These are phyloP conservation scores for Pythium biforme DNA, from an alignment of 352 stramenopile species.

Conservation along the genomic window DNA sequence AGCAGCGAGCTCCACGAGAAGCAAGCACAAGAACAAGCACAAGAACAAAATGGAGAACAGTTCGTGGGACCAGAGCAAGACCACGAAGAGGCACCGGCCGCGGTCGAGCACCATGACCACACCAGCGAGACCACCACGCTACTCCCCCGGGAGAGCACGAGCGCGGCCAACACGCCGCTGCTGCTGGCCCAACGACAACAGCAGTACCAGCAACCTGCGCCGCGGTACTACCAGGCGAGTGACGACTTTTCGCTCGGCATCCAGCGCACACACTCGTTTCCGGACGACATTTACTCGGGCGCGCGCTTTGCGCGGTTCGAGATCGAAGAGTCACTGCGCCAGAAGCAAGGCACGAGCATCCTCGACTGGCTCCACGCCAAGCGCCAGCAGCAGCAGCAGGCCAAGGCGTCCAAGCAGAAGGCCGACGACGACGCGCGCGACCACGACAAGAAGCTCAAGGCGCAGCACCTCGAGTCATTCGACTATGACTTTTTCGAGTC, in stretches of 20 bases:
- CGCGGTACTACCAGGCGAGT: slow-evolving; percentile 35
- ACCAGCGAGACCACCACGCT: no score
- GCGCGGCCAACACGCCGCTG: slow-evolving; percentile 3
- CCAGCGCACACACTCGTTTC: slow-evolving; percentile 78
- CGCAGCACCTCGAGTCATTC: slow-evolving; percentile 83
- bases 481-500: slow-evolving; percentile 89
- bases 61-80: no score
- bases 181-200: background rate
- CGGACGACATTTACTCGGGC: slow-evolving; percentile 70
- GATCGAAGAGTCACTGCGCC: slow-evolving; percentile 68
- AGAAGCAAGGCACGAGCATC: slow-evolving; percentile 63
- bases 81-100: background rate
- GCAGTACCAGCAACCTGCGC: background rate
- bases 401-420: slow-evolving; percentile 25
- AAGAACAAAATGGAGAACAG: background rate
- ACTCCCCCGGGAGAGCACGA: background rate
- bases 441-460: slow-evolving; percentile 75
- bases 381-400: slow-evolving; percentile 27
- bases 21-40: background rate
- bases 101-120: no score
- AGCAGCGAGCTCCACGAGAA: background rate
- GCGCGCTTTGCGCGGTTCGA: slow-evolving; percentile 75
- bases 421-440: slow-evolving; percentile 43
- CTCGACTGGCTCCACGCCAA: slow-evolving; percentile 64
- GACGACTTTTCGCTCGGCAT: slow-evolving; percentile 32